Base-by-base conservation (phyloP, 1,284 basidiomycete species). In the Trichosporon asahii region DNA sequence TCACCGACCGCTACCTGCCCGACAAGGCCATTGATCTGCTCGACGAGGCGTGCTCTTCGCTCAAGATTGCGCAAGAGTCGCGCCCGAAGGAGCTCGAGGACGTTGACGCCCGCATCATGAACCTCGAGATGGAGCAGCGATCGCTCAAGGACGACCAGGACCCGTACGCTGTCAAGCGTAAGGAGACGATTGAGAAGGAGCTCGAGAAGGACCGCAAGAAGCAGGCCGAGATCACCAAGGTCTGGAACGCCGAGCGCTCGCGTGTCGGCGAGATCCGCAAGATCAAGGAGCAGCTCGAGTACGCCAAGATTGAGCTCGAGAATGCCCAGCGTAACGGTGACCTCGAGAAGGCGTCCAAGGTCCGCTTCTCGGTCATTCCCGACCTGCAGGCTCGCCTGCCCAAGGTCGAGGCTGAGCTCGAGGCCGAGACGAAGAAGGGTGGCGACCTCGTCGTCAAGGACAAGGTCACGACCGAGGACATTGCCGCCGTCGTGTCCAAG, bases 21-120 rank as follows among this genome's bases (percentile, higher is more conserved):
- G 94, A 96, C 85, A 95, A 94, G 80, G 91, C 92, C 5, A 93
- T 94, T 68, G 83, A 84, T 81, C 87, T 96, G 2, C 88, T 97
- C 2, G 95, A 97, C 80, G 94, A 96, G 82, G 93, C 94, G 1
- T 91, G 92, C 6, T 92, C 91, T 6, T 86, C 93, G 0, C 85
- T 97, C n/a, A 89, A 94, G 1, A 88, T 98, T 3, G 91, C 94
- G 1, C 94, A 95, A 77, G 95, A 97, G 80, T 90, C 89, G 55
- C 94, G 95, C 78, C 95, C 95, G 0, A 91, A 94, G 72, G 89
- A 90, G 72, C 86, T 98, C 2, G 94, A 97, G 78, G 86, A 86
- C 0, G 87, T 97, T 6, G 91, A 95, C 72, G 86, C 94, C 35
- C 89, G 92, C 68, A 90, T 95, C 57, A 87, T 95, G 75, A 95